A percentile compares a stretch with the other conserved stretches of the same genome.
Evolutionary conservation across 768 basidiomycete species (phyloP).

Genomic region (Amanita pallidorosea): DNA sequence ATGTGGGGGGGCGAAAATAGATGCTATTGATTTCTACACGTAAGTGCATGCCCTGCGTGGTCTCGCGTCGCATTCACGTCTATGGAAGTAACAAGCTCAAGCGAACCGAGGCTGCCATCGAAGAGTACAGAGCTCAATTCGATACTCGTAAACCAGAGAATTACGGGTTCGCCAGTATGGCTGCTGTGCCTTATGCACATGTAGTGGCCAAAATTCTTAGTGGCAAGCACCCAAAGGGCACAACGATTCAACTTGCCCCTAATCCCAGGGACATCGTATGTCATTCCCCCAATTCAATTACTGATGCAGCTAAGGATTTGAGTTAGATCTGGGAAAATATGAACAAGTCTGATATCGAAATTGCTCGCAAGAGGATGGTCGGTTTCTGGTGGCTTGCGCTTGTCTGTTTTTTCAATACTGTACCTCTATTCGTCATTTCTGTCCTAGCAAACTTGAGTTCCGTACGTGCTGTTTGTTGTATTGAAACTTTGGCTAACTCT

Average conservation of each 20-base stretch:
- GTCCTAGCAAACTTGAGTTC: slow-evolving; percentile 83
- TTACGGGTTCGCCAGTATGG: slow-evolving; percentile 90
- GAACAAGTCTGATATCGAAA: slow-evolving; percentile 55
- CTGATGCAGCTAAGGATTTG: slow-evolving; percentile 1
- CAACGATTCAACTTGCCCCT: slow-evolving; percentile 64
- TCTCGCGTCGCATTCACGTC: neutral
- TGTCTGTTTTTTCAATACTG: slow-evolving; percentile 91
- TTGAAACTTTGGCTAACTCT: slow-evolving; percentile 5
- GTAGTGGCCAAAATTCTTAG: slow-evolving; percentile 65
- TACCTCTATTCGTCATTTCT: slow-evolving; percentile 86
- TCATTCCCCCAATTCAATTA: slow-evolving; percentile 8
- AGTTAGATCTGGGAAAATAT: slow-evolving; percentile 85
- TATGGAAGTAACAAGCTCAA: slow-evolving; percentile 34
- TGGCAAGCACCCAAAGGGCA: slow-evolving; percentile 63
- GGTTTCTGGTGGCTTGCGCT: slow-evolving; percentile 72
- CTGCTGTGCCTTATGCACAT: slow-evolving; percentile 80
- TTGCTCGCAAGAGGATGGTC: slow-evolving; percentile 53
- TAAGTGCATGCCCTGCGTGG: slow-evolving; percentile 25
- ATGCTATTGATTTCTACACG: slow-evolving; percentile 94
- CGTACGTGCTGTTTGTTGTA: slow-evolving; percentile 27
- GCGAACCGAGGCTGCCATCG: slow-evolving; percentile 65
- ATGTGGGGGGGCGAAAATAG: slow-evolving; percentile 73
- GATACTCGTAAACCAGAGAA: slow-evolving; percentile 73
- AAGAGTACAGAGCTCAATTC: slow-evolving; percentile 62
- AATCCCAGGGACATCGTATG: slow-evolving; percentile 83